Evolutionary conservation across 257 asterid species (phyloP), one percentile per base, ranked within the genome.

Genomic region (Rauvolfia tetraphylla): DNA sequence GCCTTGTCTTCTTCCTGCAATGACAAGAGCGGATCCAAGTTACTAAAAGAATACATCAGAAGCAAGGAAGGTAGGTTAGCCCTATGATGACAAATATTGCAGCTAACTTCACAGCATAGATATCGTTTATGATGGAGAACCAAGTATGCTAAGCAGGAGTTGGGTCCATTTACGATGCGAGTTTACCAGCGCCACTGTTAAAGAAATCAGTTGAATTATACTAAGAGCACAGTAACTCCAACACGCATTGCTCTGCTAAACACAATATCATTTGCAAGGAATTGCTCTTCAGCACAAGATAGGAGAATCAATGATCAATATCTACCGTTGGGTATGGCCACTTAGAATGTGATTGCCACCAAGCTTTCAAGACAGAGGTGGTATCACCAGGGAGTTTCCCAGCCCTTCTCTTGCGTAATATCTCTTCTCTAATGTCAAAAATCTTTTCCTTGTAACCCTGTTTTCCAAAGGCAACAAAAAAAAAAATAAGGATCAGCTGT

Each of bases 331-430:
- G 97, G 76, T 92, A 92, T 78, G 97, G 97, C 97, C 97, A 92
- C 77, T 92, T 92, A 78, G 94, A 86, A 84, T 92, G 97, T 41
- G 96, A 84, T 76, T 90, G 96, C 96, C 97, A 92, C 97, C 97
- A 92, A 39, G 94, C 86, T 78, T 92, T 92, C 76, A 92, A 75
- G 53, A 88, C 82, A 9, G 96, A 88, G 17, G 97, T 92, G 4
- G 97, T 92, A 33, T 92, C 97, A 29, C 97, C 96, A 0, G 97
- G 96, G 63, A 92, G 81, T 78, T 92, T 92, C 74, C 97, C 97
- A 0, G 97, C 97, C 81, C 97, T 85, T 73, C 97, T 77, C 80
- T 91, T 91, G 46, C 97, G 90, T 56, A 88, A 78, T 75, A 88
- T 88, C 78, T 88, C 92, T 76, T 88, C 92, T 78, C 92, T 81